phyloP scores from a whole-genome alignment of 345 rosid species.

The Syzygium aqueum region DNA sequence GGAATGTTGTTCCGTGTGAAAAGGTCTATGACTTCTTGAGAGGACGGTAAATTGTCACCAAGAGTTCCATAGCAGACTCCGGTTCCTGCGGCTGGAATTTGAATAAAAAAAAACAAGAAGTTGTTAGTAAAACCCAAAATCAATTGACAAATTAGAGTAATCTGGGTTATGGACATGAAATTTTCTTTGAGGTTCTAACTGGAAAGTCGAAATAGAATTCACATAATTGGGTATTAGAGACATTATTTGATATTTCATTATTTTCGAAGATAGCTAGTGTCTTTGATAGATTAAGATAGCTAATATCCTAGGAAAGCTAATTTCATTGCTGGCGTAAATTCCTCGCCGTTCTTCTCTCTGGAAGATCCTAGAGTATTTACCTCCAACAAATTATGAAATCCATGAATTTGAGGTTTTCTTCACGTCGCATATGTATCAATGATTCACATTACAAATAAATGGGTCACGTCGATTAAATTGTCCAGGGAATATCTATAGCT shows the following conservation, averaged over 20 bases:
- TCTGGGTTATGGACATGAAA: neutral
- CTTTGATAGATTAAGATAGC: neutral
- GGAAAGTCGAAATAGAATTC: neutral
- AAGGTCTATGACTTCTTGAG: conserved; percentile 31
- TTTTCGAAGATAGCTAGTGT: neutral
- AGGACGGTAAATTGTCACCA: conserved; percentile 42
- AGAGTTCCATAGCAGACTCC: conserved; percentile 65
- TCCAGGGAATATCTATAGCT: neutral
- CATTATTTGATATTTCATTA: neutral
- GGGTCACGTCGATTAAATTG: neutral
- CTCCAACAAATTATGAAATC: no score
- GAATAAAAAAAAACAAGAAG: neutral
- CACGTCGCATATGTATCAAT: neutral
- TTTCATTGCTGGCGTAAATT: neutral
- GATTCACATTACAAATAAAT: neutral
- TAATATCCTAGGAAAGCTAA: neutral
- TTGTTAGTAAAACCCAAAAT: neutral
- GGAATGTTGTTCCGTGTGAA: conserved; percentile 31
- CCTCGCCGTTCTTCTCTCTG: neutral
- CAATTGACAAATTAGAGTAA: neutral
- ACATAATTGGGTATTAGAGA: neutral
- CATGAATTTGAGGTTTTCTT: neutral
- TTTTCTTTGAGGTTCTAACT: neutral
- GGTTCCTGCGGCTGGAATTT: conserved; percentile 27
- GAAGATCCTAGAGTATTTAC: no score